Conservation (phyloP, 2,329 filamentous ascomycete species). For the Fusarium nanum region DNA sequence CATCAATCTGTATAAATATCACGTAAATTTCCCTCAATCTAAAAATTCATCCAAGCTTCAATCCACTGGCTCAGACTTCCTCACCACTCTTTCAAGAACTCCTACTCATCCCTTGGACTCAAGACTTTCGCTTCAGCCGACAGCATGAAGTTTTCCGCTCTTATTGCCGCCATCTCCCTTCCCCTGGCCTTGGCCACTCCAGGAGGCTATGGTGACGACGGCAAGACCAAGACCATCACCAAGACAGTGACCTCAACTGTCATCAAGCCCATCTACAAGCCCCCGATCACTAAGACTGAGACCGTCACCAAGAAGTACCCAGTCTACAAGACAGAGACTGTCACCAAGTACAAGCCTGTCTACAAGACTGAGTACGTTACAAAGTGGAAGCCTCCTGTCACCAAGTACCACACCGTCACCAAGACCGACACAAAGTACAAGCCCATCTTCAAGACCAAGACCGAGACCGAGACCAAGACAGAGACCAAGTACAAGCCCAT, state of each 20-base stretch:
- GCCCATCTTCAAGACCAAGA: constrained; percentile 10
- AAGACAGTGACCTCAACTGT: constrained; percentile 27
- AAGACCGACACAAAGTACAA: constrained; percentile 16
- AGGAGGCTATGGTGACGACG: constrained; percentile 4
- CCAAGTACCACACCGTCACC: constrained; percentile 17
- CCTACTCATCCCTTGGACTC: neutral
- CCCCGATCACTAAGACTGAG: constrained; percentile 30
- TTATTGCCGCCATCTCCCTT: constrained; percentile 18
- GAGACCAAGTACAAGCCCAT: constrained; percentile 8
- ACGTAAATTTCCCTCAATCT: neutral
- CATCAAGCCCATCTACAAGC: constrained; percentile 29
- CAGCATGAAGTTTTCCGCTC: constrained; percentile 32
- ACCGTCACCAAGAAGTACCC: constrained; percentile 25
- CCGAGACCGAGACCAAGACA: constrained; percentile 23
- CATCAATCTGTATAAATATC: constrained; percentile 10
- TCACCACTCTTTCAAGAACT: constrained; percentile 11
- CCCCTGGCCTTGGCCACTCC: constrained; percentile 25
- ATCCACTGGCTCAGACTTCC: constrained; percentile 11
- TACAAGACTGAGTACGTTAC: constrained; percentile 26
- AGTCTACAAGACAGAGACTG: constrained; percentile 13
- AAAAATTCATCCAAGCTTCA: constrained; percentile 2
- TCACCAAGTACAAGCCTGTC: constrained; percentile 26
- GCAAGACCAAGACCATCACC: constrained; percentile 32
- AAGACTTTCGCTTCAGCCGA: constrained; percentile 14
- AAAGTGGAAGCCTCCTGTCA: constrained; percentile 21